Evolutionary conservation across 1,139 yeast species (phyloP), one percentile per base, ranked within the genome.

Genomic region (Candida freyschussii): DNA sequence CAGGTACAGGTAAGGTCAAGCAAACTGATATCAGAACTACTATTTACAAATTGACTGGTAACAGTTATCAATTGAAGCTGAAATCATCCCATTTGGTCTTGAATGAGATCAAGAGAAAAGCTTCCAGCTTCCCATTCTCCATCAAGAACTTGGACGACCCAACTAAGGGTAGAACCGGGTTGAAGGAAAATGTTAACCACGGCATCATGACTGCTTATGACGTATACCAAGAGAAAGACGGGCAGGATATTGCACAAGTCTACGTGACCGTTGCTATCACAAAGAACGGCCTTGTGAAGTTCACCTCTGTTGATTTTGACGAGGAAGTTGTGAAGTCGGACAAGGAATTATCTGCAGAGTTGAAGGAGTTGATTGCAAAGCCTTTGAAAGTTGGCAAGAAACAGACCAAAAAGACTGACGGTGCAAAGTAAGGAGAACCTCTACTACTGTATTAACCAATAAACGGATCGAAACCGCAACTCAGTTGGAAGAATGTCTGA

Each of bases 251-350:
- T 50, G 86, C 84, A 24, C 87, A 82, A 63, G 78, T 67, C 59
- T 82, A 78, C 64, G 76, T 87, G 46, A 83, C 93, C 30, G 73
- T 82, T 52, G 89, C 84, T 32, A 60, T 83, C 50, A 81, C 89
- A 56, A 76, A 76, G 61, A 75, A 74, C 52, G 91, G 91, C 36
- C 67, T 78, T 48, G 75, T 79, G 48, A 76, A 73, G 64, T 69
- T 78, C 52, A 74, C 89, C 31, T 65, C 73, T 17, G 56, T 72
- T 20, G 62, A 65, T 45, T 74, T 79, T 45, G 65, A 74, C 44
- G 56, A 60, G 8, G 61, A 53, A 18, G 58, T 64, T 41, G 67
- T 78, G 61, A 65, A 69, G 53, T 62, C 82, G 34, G 83, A 78
- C 26, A 76, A 78, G 64, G 63, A 60, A 52, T 61, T 80, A 37